Conservation (phyloP, 352 stramenopile genomes). For the Phytophthora sp. region DNA sequence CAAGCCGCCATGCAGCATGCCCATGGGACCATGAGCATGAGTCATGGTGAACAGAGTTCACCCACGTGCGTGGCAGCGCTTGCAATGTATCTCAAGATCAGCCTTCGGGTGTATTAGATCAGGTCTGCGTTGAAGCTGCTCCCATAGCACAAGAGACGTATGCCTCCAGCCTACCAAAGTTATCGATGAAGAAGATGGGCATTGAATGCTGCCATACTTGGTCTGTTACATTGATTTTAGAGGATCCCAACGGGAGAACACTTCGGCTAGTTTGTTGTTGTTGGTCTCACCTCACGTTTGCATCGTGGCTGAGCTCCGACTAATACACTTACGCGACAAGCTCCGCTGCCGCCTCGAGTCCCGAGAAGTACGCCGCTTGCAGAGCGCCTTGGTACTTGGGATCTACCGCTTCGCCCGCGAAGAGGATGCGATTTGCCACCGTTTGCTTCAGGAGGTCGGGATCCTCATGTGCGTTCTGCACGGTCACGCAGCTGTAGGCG, state of each 20-base stretch:
- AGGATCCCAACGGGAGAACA: not conserved
- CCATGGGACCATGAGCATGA: too few species aligned
- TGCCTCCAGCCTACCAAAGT: constrained; percentile 1
- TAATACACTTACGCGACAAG: constrained; percentile 22
- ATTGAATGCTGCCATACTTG: too few species aligned
- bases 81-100: constrained; percentile 26
- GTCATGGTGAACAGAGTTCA: too few species aligned
- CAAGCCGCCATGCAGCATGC: not conserved
- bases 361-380: constrained; percentile 72
- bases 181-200: too few species aligned
- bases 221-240: not conserved
- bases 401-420: constrained; percentile 75
- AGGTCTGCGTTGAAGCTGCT: not conserved
- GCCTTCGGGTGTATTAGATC: not conserved
- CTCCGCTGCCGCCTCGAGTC: constrained; percentile 31
- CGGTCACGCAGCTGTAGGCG: constrained; percentile 72
- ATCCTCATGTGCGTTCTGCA: constrained; percentile 58
- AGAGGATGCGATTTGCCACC: constrained; percentile 55
- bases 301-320: not conserved
- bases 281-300: not conserved
- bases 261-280: not conserved
- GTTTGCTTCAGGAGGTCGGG: constrained; percentile 59
- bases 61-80: constrained; percentile 9
- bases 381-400: constrained; percentile 75
- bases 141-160: not conserved